Evolutionary conservation across 768 basidiomycete species (phyloP).

Genomic region (Leccinum uliginosum): DNA sequence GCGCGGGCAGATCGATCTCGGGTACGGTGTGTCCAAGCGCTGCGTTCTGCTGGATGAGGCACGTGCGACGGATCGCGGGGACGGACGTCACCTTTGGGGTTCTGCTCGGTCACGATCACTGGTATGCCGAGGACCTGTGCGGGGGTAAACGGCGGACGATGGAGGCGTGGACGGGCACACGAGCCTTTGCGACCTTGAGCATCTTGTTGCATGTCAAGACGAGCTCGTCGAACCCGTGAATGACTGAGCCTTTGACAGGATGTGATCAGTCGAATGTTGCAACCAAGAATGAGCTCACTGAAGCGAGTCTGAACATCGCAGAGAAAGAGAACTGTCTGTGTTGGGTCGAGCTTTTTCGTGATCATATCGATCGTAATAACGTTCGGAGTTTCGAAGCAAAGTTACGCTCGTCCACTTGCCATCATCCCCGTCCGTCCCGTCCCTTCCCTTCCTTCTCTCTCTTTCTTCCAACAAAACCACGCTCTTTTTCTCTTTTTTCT

Average conservation of each 20-base stretch:
- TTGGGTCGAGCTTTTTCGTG: constrained; percentile 30
- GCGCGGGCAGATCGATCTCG: constrained; percentile 50
- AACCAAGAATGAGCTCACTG: constrained; percentile 38
- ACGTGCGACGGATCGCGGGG: background rate
- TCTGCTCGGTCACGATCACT: constrained; percentile 83
- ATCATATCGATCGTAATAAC: constrained; percentile 13
- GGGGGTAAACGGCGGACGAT: background rate
- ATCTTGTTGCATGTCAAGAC: constrained; percentile 70
- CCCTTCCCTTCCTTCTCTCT: constrained; percentile 6
- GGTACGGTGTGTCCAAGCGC: constrained; percentile 68
- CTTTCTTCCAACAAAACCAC: constrained; percentile 27
- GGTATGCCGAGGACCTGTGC: constrained; percentile 58
- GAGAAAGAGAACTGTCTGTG: constrained; percentile 57
- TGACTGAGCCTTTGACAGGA: constrained; percentile 40
- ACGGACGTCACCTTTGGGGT: constrained; percentile 56
- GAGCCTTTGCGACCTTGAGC: constrained; percentile 68
- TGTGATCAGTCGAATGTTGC: background rate
- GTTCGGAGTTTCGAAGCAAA: constrained; percentile 23
- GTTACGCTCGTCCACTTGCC: background rate
- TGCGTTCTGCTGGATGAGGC: constrained; percentile 27
- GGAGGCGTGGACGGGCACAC: background rate
- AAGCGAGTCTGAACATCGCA: constrained; percentile 84
- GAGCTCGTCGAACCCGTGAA: constrained; percentile 70
- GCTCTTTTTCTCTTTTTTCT: constrained; percentile 10
- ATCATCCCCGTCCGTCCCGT: background rate